Percentiles rank a stretch among this genome's conserved stretches.
Evolutionary conservation across 1,284 basidiomycete genomes (phyloP).

Genomic region (Ustilago trichophora): DNA sequence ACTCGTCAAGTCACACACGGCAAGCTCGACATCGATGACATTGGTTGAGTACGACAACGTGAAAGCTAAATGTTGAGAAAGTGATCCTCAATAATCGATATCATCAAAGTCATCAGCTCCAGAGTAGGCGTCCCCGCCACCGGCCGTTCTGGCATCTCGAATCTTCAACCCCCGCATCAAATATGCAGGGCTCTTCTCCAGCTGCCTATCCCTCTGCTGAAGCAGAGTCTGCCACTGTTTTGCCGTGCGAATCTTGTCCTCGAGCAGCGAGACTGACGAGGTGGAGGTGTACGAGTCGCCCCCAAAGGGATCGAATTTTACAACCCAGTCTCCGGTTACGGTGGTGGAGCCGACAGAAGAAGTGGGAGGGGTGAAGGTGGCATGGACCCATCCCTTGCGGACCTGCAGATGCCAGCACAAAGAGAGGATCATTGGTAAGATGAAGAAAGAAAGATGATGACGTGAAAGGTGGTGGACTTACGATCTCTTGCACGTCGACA

Average conservation of each 20-base stretch:
- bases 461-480: too few relatives aligned
- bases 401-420: not conserved
- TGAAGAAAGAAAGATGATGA: too few relatives aligned
- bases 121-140: constrained; percentile 14
- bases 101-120: constrained; percentile 34
- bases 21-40: too few relatives aligned
- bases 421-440: too few relatives aligned
- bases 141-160: constrained; percentile 17
- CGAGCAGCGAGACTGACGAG: constrained; percentile 21
- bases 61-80: too few relatives aligned
- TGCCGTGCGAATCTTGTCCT: constrained; percentile 33
- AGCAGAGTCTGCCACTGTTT: constrained; percentile 42
- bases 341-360: not conserved
- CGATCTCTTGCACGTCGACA: constrained; percentile 77
- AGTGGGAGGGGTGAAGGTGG: constrained; percentile 12
- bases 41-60: too few relatives aligned
- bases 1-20: too few relatives aligned
- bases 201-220: constrained; percentile 30
- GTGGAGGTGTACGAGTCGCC: constrained; percentile 25
- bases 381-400: constrained; percentile 33
- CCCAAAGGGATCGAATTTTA: constrained; percentile 27
- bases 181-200: constrained; percentile 32
- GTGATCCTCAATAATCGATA: constrained; percentile 29
- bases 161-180: constrained; percentile 21
- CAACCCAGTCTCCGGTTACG: constrained; percentile 29